phyloP scores from a whole-genome alignment of 164 flowering plant species.

The grape (Vitis vinifera) region ASM3070453v1 NC_081822.1:5922001-5922500 shows the following conservation, averaged over 20 bases:
- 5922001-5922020: conserved; percentile 56
- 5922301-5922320: too few relatives aligned
- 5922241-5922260: neutral
- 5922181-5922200: neutral
- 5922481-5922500: too few relatives aligned
- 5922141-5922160: neutral
- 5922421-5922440: too few relatives aligned
- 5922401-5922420: too few relatives aligned
- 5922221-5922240: neutral
- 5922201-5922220: neutral
- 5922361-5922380: too few relatives aligned
- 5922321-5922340: too few relatives aligned
- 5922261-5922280: neutral
- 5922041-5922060: conserved; percentile 47
- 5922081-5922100: conserved; percentile 67
- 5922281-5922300: neutral
- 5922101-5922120: conserved; percentile 44
- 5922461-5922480: too few relatives aligned
- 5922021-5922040: conserved; percentile 68
- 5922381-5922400: too few relatives aligned
- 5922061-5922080: conserved; percentile 39
- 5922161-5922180: neutral
- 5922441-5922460: too few relatives aligned
- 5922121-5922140: neutral
- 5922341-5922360: too few relatives aligned